Conservation (phyloP, 768 basidiomycete species). For the Coprinopsis strossmayeri region DNA sequence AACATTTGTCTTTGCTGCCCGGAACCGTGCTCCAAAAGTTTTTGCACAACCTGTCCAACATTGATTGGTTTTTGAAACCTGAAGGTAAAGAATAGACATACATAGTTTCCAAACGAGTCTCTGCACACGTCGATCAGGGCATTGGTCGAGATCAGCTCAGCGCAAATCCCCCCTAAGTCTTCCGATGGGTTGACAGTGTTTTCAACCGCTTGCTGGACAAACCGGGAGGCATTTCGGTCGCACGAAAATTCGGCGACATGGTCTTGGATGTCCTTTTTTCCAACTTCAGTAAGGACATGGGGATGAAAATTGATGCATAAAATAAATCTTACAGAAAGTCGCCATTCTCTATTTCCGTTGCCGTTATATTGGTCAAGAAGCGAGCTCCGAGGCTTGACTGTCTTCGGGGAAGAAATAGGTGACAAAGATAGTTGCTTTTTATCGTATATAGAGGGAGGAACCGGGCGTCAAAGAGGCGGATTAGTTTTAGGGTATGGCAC, state of each 20-base stretch:
- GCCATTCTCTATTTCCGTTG: neutral
- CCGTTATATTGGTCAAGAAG: neutral
- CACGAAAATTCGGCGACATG: slow-evolving; percentile 86
- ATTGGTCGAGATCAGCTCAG: slow-evolving; percentile 79
- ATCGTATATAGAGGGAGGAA: too few species aligned
- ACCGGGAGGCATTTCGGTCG: slow-evolving; percentile 97
- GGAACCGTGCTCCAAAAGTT: slow-evolving; percentile 84
- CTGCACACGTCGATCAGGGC: slow-evolving; percentile 65
- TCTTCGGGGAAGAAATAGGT: neutral
- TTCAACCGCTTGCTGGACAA: slow-evolving; percentile 88
- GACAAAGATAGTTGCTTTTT: too few species aligned
- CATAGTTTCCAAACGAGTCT: slow-evolving; percentile 97
- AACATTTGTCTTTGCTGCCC: slow-evolving; percentile 66
- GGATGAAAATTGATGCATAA: neutral
- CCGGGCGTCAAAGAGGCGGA: too few species aligned
- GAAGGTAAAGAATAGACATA: slow-evolving; percentile 28
- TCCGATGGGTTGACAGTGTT: slow-evolving; percentile 21
- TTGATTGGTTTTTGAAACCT: slow-evolving; percentile 7
- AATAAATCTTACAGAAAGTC: neutral
- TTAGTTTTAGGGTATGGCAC: too few species aligned
- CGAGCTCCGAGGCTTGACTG: neutral
- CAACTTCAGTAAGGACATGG: neutral
- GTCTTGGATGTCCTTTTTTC: slow-evolving; percentile 72
- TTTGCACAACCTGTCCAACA: slow-evolving; percentile 77
- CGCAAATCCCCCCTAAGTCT: slow-evolving; percentile 54